These are phyloP conservation scores for Apiospora saccharicola DNA, from an alignment of 2,329 filamentous ascomycete species.

Conservation along the genomic window DNA sequence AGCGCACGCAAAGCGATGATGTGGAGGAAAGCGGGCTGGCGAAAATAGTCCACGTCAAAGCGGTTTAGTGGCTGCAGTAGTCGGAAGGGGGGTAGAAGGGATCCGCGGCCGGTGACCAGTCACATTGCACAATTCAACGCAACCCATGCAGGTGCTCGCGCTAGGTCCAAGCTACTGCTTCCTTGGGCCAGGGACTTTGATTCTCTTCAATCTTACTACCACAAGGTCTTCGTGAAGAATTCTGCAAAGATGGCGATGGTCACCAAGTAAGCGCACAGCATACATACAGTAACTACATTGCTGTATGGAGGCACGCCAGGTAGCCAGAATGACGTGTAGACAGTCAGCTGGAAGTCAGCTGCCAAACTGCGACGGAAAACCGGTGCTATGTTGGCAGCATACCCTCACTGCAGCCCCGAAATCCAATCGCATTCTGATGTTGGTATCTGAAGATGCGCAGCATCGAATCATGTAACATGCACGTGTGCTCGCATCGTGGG, in stretches of 20 bases:
- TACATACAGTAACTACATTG: not conserved
- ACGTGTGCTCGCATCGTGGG: not conserved
- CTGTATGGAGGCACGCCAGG: not conserved
- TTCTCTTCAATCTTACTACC: slow-evolving; percentile 14
- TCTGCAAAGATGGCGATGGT: not conserved
- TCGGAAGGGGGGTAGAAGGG: not conserved
- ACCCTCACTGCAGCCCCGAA: no score
- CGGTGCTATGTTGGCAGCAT: not conserved
- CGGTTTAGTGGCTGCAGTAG: slow-evolving; percentile 14
- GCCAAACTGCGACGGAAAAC: not conserved
- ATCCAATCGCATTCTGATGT: not conserved
- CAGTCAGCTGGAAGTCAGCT: not conserved
- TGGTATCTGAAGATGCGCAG: not conserved
- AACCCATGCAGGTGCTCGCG: not conserved
- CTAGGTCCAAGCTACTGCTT: slow-evolving; percentile 12
- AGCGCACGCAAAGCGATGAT: slow-evolving; percentile 1
- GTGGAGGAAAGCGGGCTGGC: slow-evolving; percentile 13
- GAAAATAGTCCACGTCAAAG: slow-evolving; percentile 7
- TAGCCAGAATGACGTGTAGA: no score
- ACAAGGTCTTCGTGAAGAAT: not conserved
- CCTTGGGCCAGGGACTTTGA: not conserved
- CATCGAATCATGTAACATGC: not conserved
- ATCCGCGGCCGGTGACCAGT: not conserved
- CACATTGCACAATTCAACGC: not conserved
- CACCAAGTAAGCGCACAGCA: not conserved